phyloP scores from a whole-genome alignment of 495 filamentous ascomycete species.

The Alectoria sarmentosa region DNA sequence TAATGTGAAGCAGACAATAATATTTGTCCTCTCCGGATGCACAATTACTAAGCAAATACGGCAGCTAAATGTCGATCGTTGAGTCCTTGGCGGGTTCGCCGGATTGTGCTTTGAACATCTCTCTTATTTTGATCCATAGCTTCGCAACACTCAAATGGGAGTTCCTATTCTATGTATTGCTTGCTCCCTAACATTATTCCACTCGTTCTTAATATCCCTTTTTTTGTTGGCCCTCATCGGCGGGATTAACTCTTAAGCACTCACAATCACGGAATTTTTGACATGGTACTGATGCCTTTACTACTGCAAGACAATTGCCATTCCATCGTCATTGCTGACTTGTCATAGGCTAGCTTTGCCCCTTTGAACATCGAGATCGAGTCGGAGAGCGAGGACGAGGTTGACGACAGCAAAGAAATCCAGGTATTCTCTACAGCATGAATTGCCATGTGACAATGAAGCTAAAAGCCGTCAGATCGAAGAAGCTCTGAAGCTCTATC shows the following conservation, averaged over 20 bases:
- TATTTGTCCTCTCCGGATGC: background rate
- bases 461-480: slow-evolving; percentile 56
- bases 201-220: background rate
- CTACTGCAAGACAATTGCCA: background rate
- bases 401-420: slow-evolving; percentile 92
- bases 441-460: background rate
- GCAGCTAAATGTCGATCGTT: slow-evolving; percentile 15
- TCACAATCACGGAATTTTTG: background rate
- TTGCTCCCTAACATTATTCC: background rate
- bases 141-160: too few species aligned
- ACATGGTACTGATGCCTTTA: background rate
- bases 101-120: background rate
- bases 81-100: background rate
- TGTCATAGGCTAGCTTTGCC: slow-evolving; percentile 48
- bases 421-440: slow-evolving; percentile 38
- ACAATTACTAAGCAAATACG: background rate
- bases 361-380: slow-evolving; percentile 91
- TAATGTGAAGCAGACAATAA: too few species aligned
- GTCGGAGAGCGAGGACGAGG: slow-evolving; percentile 79
- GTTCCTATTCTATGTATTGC: background rate
- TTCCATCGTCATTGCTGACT: background rate
- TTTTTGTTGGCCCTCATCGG: background rate
- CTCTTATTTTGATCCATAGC: background rate
- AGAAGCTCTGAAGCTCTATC: slow-evolving; percentile 92
- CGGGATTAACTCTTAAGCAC: background rate